Percentiles rank a stretch among this genome's conserved stretches.
phyloP scores from a whole-genome alignment of 2,329 filamentous ascomycete species.

The Nigrospora sphaerica region DNA sequence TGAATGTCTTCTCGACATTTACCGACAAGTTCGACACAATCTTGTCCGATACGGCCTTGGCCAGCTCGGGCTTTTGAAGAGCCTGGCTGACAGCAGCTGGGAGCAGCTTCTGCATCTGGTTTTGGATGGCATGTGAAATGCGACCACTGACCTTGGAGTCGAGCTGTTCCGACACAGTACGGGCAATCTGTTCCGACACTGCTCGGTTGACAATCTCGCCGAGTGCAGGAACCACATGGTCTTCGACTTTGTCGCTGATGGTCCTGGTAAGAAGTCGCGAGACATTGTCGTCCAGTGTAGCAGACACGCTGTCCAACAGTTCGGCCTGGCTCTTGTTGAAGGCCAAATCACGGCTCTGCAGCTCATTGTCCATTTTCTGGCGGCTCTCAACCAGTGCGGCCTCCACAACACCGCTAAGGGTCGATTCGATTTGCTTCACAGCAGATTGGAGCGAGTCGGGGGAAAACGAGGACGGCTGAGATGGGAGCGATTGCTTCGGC shows the following conservation, averaged over 20 bases:
- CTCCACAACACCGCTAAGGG: slow-evolving; percentile 42
- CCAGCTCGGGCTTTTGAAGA: slow-evolving; percentile 66
- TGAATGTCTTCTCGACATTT: slow-evolving; percentile 64
- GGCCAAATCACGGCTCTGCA: slow-evolving; percentile 39
- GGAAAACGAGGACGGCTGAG: slow-evolving; percentile 16
- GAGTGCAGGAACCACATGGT: slow-evolving; percentile 68
- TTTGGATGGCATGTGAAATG: slow-evolving; percentile 59
- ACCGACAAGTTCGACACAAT: slow-evolving; percentile 60
- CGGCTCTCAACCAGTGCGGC: slow-evolving; percentile 56
- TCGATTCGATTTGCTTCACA: slow-evolving; percentile 44
- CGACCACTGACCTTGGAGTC: slow-evolving; percentile 59
- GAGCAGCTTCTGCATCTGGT: slow-evolving; percentile 65
- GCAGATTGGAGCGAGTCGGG: slow-evolving; percentile 44
- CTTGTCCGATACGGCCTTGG: slow-evolving; percentile 66
- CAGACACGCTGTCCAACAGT: slow-evolving; percentile 50
- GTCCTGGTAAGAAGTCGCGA: slow-evolving; percentile 70
- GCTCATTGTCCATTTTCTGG: slow-evolving; percentile 59
- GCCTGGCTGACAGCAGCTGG: slow-evolving; percentile 61
- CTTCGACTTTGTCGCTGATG: slow-evolving; percentile 68
- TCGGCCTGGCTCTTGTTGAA: slow-evolving; percentile 47
- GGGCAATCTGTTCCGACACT: slow-evolving; percentile 61
- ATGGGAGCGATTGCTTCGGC: slow-evolving; percentile 13
- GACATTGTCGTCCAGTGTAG: slow-evolving; percentile 55
- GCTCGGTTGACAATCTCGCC: slow-evolving; percentile 59
- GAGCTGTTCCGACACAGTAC: slow-evolving; percentile 66